Evolutionary conservation across 441 rosid genomes (phyloP).

Genomic region (Populus hybrid): DNA sequence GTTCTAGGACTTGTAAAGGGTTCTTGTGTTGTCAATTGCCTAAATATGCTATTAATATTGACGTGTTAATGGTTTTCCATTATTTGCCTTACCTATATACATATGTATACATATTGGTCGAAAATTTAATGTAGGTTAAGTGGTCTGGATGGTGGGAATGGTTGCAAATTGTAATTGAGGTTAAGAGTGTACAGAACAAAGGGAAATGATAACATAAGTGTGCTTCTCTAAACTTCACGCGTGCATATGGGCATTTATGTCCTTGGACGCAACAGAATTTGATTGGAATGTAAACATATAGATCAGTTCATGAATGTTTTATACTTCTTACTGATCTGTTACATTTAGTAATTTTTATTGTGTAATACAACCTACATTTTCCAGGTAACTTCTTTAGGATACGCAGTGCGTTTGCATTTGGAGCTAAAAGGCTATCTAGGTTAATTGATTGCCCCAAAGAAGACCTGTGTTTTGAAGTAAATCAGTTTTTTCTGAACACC

Average conservation of each 20-base stretch:
- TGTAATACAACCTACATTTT: slow-evolving; percentile 5
- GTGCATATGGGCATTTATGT: not conserved
- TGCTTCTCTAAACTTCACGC: not conserved
- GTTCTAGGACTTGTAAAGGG: not conserved
- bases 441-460: slow-evolving; percentile 87
- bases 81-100: not conserved
- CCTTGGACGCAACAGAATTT: not conserved
- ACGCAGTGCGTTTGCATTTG: slow-evolving; percentile 99
- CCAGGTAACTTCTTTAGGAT: slow-evolving; percentile 97
- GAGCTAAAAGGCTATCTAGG: slow-evolving; percentile 88
- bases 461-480: slow-evolving; percentile 62
- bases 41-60: not conserved
- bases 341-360: not conserved
- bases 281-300: not conserved
- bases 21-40: not conserved
- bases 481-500: slow-evolving; percentile 87
- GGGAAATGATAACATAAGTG: not conserved
- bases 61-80: not conserved
- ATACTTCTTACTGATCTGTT: not conserved
- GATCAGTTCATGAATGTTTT: not conserved
- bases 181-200: not conserved
- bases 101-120: not conserved
- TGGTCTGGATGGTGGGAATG: not conserved
- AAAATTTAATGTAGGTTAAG: not conserved
- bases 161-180: not conserved